These are phyloP conservation scores for Ganoderma meredithae DNA, from an alignment of 1,284 basidiomycete species.

Conservation along the genomic window DNA sequence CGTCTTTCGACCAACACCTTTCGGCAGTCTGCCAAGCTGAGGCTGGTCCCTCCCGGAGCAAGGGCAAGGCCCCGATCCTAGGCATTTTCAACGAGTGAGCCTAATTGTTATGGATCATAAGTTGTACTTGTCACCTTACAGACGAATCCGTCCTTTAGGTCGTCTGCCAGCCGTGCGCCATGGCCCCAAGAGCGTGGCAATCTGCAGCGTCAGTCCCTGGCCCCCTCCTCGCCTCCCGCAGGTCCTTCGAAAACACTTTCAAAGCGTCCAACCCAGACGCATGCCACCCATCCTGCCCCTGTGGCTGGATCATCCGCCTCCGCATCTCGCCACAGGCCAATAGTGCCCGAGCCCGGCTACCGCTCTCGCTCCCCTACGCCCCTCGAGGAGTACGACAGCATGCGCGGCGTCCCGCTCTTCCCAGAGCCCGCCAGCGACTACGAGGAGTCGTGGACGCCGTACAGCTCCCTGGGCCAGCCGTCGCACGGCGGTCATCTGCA, in stretches of 20 bases:
- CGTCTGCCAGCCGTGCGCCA: constrained; percentile 2
- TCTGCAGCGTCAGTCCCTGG: neutral
- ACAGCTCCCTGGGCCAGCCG: neutral
- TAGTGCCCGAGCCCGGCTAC: neutral
- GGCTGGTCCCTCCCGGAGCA: neutral
- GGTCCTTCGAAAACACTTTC: neutral
- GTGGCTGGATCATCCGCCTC: neutral
- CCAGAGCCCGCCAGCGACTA: constrained; percentile 7
- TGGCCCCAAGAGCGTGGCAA: neutral
- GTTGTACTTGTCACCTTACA: neutral
- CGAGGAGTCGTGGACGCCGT: neutral
- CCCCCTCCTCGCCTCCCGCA: neutral
- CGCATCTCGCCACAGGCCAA: neutral
- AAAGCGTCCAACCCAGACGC: neutral
- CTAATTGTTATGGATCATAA: no score
- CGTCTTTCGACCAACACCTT: neutral
- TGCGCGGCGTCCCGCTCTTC: neutral
- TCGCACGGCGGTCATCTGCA: neutral
- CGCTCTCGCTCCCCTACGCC: neutral
- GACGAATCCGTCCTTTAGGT: neutral
- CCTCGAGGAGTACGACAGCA: constrained; percentile 5
- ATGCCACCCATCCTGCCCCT: neutral
- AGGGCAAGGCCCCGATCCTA: neutral
- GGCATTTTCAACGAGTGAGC: neutral
- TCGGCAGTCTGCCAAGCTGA: neutral